Percentiles rank a stretch among this genome's conserved stretches.
phyloP scores from a whole-genome alignment of 208 protist species.

The Trypanosoma lewisi region DNA sequence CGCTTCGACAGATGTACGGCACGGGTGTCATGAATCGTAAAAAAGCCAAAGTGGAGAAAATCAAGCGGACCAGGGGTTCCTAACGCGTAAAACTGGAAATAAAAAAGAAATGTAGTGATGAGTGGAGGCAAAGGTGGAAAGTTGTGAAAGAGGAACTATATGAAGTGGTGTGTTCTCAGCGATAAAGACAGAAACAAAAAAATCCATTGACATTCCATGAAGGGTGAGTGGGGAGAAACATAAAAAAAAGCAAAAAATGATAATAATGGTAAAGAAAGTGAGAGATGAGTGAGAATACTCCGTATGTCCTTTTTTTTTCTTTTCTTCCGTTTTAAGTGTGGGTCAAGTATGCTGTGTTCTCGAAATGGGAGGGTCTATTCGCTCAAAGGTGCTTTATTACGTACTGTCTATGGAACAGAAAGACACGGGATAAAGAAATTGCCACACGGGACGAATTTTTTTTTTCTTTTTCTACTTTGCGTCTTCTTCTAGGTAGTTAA shows the following conservation, averaged over 20 bases:
- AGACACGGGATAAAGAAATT: neutral
- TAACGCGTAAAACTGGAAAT: too few species aligned
- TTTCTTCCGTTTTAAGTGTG: neutral
- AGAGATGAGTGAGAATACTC: neutral
- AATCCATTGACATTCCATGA: too few species aligned
- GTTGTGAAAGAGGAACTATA: neutral
- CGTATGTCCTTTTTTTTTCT: conserved; percentile 1
- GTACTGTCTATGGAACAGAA: neutral
- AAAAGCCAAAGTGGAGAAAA: conserved; percentile 23
- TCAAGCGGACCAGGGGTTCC: neutral
- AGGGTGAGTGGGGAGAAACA: neutral
- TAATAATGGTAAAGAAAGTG: neutral
- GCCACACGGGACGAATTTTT: neutral
- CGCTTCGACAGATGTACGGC: conserved; percentile 51
- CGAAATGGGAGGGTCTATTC: too few species aligned
- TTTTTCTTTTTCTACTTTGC: neutral
- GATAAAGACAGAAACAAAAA: too few species aligned
- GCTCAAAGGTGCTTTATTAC: too few species aligned
- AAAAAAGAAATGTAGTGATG: too few species aligned
- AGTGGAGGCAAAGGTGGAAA: neutral
- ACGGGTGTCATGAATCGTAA: conserved; percentile 45
- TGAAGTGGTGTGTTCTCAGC: neutral
- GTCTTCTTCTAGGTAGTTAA: too few species aligned
- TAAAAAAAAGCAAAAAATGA: neutral
- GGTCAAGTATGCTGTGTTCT: too few species aligned